A percentile compares a stretch with the other conserved stretches of the same genome.
These are phyloP conservation scores for Fusarium hainanense DNA, from an alignment of 2,329 filamentous ascomycete genomes.

Conservation along the genomic window DNA sequence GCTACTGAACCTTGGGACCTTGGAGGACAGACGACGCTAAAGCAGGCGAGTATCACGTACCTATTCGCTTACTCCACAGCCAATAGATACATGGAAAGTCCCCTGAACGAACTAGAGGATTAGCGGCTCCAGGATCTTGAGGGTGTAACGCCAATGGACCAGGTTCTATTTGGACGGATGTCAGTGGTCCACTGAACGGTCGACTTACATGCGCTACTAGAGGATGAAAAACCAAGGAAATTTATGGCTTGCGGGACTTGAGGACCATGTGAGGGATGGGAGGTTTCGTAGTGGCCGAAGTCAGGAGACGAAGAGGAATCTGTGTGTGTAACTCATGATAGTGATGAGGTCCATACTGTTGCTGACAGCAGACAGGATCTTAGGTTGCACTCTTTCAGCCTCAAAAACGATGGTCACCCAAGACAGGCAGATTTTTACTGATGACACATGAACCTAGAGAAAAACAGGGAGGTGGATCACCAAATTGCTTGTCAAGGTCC, in stretches of 20 bases:
- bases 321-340: background rate
- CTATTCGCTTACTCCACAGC: constrained; percentile 31
- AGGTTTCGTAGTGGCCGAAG: constrained; percentile 17
- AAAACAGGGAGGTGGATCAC: constrained; percentile 31
- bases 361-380: background rate
- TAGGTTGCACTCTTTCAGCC: background rate
- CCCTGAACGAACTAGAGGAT: constrained; percentile 33
- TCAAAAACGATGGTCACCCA: background rate
- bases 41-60: constrained; percentile 41
- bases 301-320: background rate
- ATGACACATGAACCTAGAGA: constrained; percentile 4
- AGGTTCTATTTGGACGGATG: constrained; percentile 35
- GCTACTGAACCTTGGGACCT: constrained; percentile 28
- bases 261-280: constrained; percentile 25
- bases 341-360: background rate
- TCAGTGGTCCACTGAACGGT: constrained; percentile 34
- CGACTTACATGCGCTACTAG: constrained; percentile 37
- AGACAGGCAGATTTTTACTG: background rate
- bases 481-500: constrained; percentile 32
- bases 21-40: constrained; percentile 33
- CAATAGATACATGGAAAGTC: constrained; percentile 30
- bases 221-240: constrained; percentile 39
- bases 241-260: constrained; percentile 34
- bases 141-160: constrained; percentile 47
- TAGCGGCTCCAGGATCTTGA: constrained; percentile 41